Conservation (phyloP, 2,329 filamentous ascomycete genomes). For the Calonectria montana region DNA sequence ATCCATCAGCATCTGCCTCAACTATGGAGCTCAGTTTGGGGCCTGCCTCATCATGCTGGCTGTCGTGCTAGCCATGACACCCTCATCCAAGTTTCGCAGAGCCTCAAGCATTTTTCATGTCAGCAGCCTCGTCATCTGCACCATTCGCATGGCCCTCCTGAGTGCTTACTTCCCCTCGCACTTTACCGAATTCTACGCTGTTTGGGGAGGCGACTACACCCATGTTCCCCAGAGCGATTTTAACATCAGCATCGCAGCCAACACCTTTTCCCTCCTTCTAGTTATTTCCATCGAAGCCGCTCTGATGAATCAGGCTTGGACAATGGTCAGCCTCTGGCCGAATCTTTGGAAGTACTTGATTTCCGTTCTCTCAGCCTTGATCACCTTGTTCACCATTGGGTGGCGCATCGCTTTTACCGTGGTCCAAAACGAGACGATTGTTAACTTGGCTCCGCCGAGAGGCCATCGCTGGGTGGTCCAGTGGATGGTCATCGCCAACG, state of each 20-base stretch:
- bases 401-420: slow-evolving; percentile 50
- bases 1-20: slow-evolving; percentile 61
- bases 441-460: slow-evolving; percentile 38
- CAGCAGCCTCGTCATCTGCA: slow-evolving; percentile 68
- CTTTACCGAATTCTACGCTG: slow-evolving; percentile 71
- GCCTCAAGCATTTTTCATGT: slow-evolving; percentile 75
- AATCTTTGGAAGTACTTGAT: slow-evolving; percentile 46
- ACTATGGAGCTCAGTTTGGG: slow-evolving; percentile 78
- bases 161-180: slow-evolving; percentile 70
- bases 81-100: slow-evolving; percentile 71
- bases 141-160: slow-evolving; percentile 68
- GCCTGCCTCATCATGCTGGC: slow-evolving; percentile 73
- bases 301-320: slow-evolving; percentile 64
- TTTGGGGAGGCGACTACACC: slow-evolving; percentile 66
- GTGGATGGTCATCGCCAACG: slow-evolving; percentile 53
- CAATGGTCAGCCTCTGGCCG: slow-evolving; percentile 63
- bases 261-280: slow-evolving; percentile 56
- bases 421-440: slow-evolving; percentile 49
- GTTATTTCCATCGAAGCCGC: slow-evolving; percentile 58
- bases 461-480: slow-evolving; percentile 52
- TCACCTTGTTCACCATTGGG: slow-evolving; percentile 48
- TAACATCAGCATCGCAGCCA: slow-evolving; percentile 51
- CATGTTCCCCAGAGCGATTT: slow-evolving; percentile 55
- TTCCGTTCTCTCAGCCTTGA: slow-evolving; percentile 45
- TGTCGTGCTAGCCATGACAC: slow-evolving; percentile 75